Percentiles rank a stretch among this genome's conserved stretches.
Conservation (phyloP, 768 basidiomycete genomes). For the Mycena filopes region DNA sequence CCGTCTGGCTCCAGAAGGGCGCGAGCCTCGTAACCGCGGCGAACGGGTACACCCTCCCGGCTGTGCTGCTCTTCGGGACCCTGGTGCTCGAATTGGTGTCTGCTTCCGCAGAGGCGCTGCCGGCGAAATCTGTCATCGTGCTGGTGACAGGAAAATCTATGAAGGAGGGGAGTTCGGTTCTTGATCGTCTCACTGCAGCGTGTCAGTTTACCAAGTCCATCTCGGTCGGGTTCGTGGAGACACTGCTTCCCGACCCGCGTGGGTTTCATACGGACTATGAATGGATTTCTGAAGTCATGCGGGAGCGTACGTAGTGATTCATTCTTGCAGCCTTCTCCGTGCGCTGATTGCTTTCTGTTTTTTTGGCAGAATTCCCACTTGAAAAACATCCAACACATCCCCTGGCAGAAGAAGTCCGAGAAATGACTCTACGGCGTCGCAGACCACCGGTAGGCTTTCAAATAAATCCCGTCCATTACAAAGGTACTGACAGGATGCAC, state of each 20-base stretch:
- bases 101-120: neutral
- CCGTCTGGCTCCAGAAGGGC: conserved; percentile 7
- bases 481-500: neutral
- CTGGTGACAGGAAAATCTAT: neutral
- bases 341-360: neutral
- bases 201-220: conserved; percentile 3
- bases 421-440: neutral
- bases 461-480: too few species aligned
- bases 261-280: neutral
- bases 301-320: neutral
- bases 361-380: neutral
- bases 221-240: conserved; percentile 1
- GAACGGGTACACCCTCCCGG: conserved; percentile 8
- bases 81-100: neutral
- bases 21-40: conserved; percentile 5
- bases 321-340: neutral
- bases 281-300: neutral
- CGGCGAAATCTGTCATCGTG: neutral
- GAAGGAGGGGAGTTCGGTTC: too few species aligned
- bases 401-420: neutral
- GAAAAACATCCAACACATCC: neutral
- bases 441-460: neutral
- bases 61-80: conserved; percentile 1
- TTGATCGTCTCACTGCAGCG: conserved; percentile 14
- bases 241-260: neutral